Percentiles rank a stretch among this genome's conserved stretches.
Conservation (phyloP, 2,329 filamentous ascomycete genomes). For the Paecilomyces fulvus region DNA sequence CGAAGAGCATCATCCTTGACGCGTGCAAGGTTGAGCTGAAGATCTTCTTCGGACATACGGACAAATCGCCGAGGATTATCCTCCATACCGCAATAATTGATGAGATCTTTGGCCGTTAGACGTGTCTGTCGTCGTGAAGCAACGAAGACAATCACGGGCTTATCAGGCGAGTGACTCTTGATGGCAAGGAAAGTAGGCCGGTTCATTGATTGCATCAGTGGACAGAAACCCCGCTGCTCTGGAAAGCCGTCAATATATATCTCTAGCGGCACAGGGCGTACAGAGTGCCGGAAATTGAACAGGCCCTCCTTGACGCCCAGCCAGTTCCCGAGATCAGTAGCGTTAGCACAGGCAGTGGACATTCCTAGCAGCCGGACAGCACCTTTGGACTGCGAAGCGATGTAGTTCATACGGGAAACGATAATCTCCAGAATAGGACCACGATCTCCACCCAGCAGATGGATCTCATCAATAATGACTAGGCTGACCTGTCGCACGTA, state of each 20-base stretch:
- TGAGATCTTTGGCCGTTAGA: conserved; percentile 88
- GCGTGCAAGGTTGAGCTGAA: conserved; percentile 75
- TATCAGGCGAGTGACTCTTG: conserved; percentile 90
- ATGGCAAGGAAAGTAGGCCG: conserved; percentile 92
- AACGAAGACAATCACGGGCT: conserved; percentile 97
- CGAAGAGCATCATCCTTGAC: conserved; percentile 90
- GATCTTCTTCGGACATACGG: conserved; percentile 87
- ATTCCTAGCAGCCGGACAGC: conserved; percentile 90
- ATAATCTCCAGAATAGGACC: conserved; percentile 98
- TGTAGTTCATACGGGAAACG: conserved; percentile 91
- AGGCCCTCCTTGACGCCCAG: conserved; percentile 89
- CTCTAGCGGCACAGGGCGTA: conserved; percentile 89
- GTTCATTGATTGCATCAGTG: conserved; percentile 99
- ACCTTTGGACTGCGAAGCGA: conserved; percentile 84
- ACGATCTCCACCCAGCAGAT: conserved; percentile 90
- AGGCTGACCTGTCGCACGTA: conserved; percentile 92
- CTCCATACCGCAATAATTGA: conserved; percentile 97
- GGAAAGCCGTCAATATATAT: conserved; percentile 98
- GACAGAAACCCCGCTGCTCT: conserved; percentile 88
- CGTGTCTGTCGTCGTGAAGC: conserved; percentile 91
- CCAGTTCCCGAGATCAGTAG: conserved; percentile 90
- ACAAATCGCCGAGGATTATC: conserved; percentile 92
- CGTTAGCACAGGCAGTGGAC: conserved; percentile 97
- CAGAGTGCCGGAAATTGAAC: conserved; percentile 96
- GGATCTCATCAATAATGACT: conserved; percentile 98